These are phyloP conservation scores for Drechslerella dactyloides DNA, from an alignment of 2,329 filamentous ascomycete genomes.

Conservation along the genomic window DNA sequence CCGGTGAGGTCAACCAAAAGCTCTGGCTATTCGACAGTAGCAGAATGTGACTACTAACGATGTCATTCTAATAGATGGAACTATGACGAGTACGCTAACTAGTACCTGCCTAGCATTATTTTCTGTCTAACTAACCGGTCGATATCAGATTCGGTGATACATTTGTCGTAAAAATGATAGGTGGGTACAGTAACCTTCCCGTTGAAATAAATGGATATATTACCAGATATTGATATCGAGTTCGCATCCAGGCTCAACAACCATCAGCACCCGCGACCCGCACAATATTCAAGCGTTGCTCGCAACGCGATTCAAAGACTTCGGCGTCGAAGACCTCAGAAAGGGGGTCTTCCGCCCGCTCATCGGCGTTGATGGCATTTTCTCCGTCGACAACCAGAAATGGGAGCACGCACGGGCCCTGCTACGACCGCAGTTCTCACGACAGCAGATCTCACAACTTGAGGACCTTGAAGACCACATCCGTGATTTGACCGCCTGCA, in stretches of 20 bases:
- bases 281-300: constrained; percentile 67
- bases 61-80: no score
- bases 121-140: no score
- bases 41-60: no score
- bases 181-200: no score
- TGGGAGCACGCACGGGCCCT: constrained; percentile 65
- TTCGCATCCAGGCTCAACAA: constrained; percentile 58
- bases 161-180: no score
- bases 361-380: constrained; percentile 65
- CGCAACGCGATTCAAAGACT: constrained; percentile 66
- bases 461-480: constrained; percentile 49
- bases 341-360: constrained; percentile 60
- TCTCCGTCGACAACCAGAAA: constrained; percentile 62
- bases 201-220: no score
- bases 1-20: no score
- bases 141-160: no score
- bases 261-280: constrained; percentile 64
- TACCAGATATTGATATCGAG: no score
- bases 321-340: constrained; percentile 62
- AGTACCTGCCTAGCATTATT: no score
- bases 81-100: no score
- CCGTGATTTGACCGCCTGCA: constrained; percentile 60
- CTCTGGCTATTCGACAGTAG: no score
- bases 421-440: constrained; percentile 64
- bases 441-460: constrained; percentile 58